Percentiles rank a stretch among this genome's conserved stretches.
phyloP scores from a whole-genome alignment of 2,329 filamentous ascomycete species.

The Monilinia fructigena region DNA sequence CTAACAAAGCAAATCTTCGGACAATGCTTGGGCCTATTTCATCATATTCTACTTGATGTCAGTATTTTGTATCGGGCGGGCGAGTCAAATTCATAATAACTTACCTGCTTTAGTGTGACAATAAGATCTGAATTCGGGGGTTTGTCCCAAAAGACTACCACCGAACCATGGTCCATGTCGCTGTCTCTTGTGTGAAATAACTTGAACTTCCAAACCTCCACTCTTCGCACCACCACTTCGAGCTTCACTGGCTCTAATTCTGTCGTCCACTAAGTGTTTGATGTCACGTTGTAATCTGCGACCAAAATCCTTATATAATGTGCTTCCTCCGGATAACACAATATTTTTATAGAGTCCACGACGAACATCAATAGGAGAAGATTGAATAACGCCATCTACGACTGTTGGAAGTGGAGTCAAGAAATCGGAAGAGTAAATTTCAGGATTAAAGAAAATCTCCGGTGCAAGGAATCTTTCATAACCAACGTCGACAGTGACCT shows the following conservation, averaged over 20 bases:
- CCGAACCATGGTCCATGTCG: slow-evolving; percentile 98
- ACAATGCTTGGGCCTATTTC: slow-evolving; percentile 97
- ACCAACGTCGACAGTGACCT: slow-evolving; percentile 84
- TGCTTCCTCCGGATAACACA: slow-evolving; percentile 93
- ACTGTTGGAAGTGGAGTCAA: slow-evolving; percentile 90
- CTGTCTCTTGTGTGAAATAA: slow-evolving; percentile 96
- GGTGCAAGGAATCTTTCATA: slow-evolving; percentile 98
- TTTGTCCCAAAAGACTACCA: slow-evolving; percentile 92
- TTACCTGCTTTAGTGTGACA: slow-evolving; percentile 81
- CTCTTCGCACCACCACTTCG: slow-evolving; percentile 85
- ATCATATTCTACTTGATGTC: slow-evolving; percentile 58
- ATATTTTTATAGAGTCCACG: slow-evolving; percentile 99
- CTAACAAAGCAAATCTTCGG: slow-evolving; percentile 86
- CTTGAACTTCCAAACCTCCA: slow-evolving; percentile 92
- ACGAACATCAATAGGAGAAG: slow-evolving; percentile 94
- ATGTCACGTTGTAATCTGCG: slow-evolving; percentile 95
- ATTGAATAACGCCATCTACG: slow-evolving; percentile 95
- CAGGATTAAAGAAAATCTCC: slow-evolving; percentile 99
- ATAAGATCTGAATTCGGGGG: slow-evolving; percentile 96
- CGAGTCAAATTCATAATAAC: not conserved
- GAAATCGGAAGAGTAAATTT: slow-evolving; percentile 99
- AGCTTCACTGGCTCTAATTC: slow-evolving; percentile 88
- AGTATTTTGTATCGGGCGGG: not conserved
- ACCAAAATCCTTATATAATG: slow-evolving; percentile 97
- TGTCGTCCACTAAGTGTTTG: slow-evolving; percentile 87